phyloP scores from a whole-genome alignment of 2,329 filamentous ascomycete species.

The Pestalotiopsis sp. region DNA sequence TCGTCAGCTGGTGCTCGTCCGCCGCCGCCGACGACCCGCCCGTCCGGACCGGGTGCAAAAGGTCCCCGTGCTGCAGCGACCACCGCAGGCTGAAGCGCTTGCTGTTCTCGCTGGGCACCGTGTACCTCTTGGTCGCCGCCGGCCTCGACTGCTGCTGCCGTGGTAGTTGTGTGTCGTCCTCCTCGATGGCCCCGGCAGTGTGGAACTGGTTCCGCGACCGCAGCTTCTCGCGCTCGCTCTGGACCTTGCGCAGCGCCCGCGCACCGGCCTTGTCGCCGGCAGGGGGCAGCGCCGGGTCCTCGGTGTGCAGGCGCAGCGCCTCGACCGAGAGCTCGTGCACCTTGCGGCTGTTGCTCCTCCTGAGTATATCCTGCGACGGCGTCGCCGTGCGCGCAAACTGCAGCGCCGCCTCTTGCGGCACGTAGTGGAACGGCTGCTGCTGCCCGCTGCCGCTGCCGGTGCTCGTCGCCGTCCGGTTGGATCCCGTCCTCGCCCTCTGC shows the following conservation, averaged over 20 bases:
- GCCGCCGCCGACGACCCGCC: background rate
- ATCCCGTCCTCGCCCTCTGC: conserved; percentile 12
- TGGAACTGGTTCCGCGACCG: conserved; percentile 48
- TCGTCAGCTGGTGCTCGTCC: conserved; percentile 10
- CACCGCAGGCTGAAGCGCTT: background rate
- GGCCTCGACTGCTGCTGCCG: conserved; percentile 30
- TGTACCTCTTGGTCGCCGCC: conserved; percentile 5
- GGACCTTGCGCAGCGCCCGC: conserved; percentile 37
- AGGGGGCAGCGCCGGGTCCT: conserved; percentile 29
- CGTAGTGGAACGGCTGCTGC: conserved; percentile 30
- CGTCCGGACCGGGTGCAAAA: background rate
- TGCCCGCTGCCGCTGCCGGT: background rate
- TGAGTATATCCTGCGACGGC: conserved; percentile 30
- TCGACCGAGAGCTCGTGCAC: conserved; percentile 46
- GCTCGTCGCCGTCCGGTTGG: conserved; percentile 1
- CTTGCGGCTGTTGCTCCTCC: conserved; percentile 32
- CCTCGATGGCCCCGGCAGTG: conserved; percentile 36
- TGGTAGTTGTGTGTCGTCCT: conserved; percentile 9
- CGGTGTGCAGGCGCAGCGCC: conserved; percentile 42
- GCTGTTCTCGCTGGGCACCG: conserved; percentile 12
- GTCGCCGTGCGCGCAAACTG: conserved; percentile 59
- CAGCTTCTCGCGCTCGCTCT: conserved; percentile 38
- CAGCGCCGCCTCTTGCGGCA: conserved; percentile 55
- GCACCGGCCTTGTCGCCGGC: conserved; percentile 34
- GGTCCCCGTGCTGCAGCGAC: background rate